phyloP scores from a whole-genome alignment of 2,329 filamentous ascomycete genomes.

The Fusarium sp. region DNA sequence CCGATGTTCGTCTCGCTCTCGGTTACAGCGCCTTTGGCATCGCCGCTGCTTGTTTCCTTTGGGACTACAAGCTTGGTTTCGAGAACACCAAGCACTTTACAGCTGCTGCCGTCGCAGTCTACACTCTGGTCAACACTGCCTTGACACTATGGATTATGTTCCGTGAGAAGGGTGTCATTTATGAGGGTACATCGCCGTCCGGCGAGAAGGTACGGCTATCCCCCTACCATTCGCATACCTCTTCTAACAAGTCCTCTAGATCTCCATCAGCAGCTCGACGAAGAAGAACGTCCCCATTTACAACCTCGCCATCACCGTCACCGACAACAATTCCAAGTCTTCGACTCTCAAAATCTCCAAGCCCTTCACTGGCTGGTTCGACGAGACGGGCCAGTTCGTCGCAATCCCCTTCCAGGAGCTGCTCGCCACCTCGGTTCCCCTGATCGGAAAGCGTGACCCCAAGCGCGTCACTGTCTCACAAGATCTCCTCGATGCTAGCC shows the following conservation, averaged over 20 bases:
- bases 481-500: constrained; percentile 53
- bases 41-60: constrained; percentile 85
- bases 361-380: constrained; percentile 82
- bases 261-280: constrained; percentile 77
- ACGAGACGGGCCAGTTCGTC: constrained; percentile 77
- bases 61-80: constrained; percentile 93
- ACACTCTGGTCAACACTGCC: constrained; percentile 81
- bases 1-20: constrained; percentile 84
- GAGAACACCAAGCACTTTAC: constrained; percentile 87
- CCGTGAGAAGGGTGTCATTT: constrained; percentile 85
- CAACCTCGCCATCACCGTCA: constrained; percentile 74
- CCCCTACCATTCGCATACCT: neutral
- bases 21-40: constrained; percentile 87
- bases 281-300: constrained; percentile 88
- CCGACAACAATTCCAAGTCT: constrained; percentile 51
- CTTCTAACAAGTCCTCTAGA: constrained; percentile 58
- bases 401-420: constrained; percentile 82
- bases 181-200: constrained; percentile 75
- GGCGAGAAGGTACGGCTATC: constrained; percentile 74
- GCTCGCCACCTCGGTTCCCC: constrained; percentile 75
- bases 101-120: constrained; percentile 80
- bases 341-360: constrained; percentile 67
- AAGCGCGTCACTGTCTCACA: constrained; percentile 60
- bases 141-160: constrained; percentile 88
- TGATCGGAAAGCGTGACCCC: constrained; percentile 75